Base-by-base conservation (phyloP, 768 basidiomycete genomes). In the Leccinellum rugosiceps region DNA sequence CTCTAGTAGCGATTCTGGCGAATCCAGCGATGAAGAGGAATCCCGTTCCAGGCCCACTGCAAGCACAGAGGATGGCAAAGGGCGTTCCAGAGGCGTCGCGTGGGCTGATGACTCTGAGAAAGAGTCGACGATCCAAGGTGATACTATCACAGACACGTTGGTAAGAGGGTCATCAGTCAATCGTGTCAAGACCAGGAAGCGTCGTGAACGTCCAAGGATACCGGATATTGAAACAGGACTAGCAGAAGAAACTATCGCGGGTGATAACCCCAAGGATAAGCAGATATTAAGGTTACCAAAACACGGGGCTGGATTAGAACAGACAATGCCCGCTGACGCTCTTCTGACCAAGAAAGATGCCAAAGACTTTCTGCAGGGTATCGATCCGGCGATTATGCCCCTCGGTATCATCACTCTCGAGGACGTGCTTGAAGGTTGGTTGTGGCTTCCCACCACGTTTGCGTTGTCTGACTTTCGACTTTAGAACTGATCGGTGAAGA, bases 391-490 rank as follows among this genome's bases (percentile, higher is more conserved):
- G 19, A 79, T 93, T 32, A 88, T 87, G 78, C 92, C 92, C 3
- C 77, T 94, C 25, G 94, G 94, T 50, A 92, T 96, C 64, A 94
- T 96, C 59, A 96, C 94, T 0, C 80, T 96, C 2, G 94, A 96
- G 72, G 94, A 96, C 61, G 90, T 96, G 9, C 78, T 96, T 10
- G 94, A 96, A 83, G 90, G 90, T 88, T 52, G 21, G 67, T 64
- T 41, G 14, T 30, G 13, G 28, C 55, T 30, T 19, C 21, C 50
- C 5, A 3, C 41, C n/a, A 6, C 35, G 10, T 14, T 45, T 3
- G 6, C 28, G 4, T 11, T 32, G 0, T 19, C 55, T 65, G 34
- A 70, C 10, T 21, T 55, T 3, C 3, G 17, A n/a, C 15, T 50
- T 32, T 63, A 91, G 93, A 94, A 68, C 79, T 95, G 11, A 94